Evolutionary conservation across 2,329 filamentous ascomycete species (phyloP).

Genomic region (Aspergillus ustus): DNA sequence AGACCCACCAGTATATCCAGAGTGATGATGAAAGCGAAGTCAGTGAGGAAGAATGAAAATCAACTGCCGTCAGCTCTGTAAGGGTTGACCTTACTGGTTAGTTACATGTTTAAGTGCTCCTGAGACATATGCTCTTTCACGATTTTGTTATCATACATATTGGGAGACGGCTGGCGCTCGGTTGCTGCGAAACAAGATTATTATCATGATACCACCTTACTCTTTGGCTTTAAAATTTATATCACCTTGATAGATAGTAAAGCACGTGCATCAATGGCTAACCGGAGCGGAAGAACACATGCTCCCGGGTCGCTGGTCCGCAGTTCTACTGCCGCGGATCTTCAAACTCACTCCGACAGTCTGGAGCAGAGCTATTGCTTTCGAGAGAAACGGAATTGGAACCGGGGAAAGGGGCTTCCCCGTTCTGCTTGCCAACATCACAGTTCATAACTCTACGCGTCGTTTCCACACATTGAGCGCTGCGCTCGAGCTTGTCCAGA

Average conservation of each 20-base stretch:
- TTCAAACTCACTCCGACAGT: not conserved
- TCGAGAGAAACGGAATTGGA: not conserved
- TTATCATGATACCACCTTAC: conserved; percentile 21
- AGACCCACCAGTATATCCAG: conserved; percentile 37
- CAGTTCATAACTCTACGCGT: not conserved
- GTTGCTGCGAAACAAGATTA: not conserved
- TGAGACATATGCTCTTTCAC: conserved; percentile 6
- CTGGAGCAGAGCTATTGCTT: not conserved
- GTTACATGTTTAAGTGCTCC: not conserved
- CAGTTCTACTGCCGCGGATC: not conserved
- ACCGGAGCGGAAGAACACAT: conserved; percentile 23
- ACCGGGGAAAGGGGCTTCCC: not conserved
- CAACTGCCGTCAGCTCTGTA: not conserved
- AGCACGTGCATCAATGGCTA: not conserved
- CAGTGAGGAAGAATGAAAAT: conserved; percentile 65
- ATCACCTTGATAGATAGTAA: not conserved
- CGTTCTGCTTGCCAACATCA: not conserved
- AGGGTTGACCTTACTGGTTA: not conserved
- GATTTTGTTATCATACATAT: conserved; percentile 17
- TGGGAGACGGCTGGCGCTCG: conserved; percentile 15
- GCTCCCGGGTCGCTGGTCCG: conserved; percentile 17
- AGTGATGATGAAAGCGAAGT: conserved; percentile 67
- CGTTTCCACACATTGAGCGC: not conserved
- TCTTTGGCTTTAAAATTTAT: conserved; percentile 1
- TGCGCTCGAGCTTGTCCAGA: not conserved